phyloP scores from a whole-genome alignment of 2,329 filamentous ascomycete species.

The Myriosclerotinia curreyana region DNA sequence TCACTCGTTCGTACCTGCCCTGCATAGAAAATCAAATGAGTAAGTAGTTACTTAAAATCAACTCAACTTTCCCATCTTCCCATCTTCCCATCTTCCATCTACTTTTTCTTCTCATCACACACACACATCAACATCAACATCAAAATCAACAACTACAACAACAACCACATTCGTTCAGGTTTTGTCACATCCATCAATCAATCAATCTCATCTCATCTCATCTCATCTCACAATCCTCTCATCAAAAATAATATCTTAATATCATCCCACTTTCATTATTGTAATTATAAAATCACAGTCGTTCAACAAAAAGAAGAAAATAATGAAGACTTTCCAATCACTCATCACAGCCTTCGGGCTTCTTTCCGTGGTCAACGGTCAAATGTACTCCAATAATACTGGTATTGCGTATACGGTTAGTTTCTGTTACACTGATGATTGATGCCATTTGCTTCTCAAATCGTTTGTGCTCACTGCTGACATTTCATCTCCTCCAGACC shows the following conservation, averaged over 20 bases:
- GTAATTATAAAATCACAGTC: slow-evolving; percentile 6
- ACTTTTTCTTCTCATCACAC: neutral
- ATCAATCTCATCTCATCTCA: too few species aligned
- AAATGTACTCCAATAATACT: slow-evolving; percentile 17
- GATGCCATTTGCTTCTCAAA: neutral
- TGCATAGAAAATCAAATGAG: neutral
- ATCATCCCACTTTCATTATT: slow-evolving; percentile 13
- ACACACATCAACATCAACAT: slow-evolving; percentile 1
- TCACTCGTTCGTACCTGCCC: too few species aligned
- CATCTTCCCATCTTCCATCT: neutral
- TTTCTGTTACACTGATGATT: neutral
- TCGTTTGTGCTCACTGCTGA: slow-evolving; percentile 13
- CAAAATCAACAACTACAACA: too few species aligned
- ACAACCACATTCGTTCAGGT: slow-evolving; percentile 21
- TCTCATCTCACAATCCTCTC: slow-evolving; percentile 2
- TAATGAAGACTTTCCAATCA: slow-evolving; percentile 23
- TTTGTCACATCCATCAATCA: neutral
- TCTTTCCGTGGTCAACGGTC: slow-evolving; percentile 18
- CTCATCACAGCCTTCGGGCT: slow-evolving; percentile 20
- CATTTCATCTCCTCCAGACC: slow-evolving; percentile 11
- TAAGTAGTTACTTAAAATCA: slow-evolving; percentile 6
- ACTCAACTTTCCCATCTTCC: slow-evolving; percentile 1
- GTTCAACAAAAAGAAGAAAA: slow-evolving; percentile 6
- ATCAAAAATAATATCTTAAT: slow-evolving; percentile 16
- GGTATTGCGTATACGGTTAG: slow-evolving; percentile 20